Base-by-base conservation (phyloP, 805 yeast species). In the Yarrowia porcina region DNA sequence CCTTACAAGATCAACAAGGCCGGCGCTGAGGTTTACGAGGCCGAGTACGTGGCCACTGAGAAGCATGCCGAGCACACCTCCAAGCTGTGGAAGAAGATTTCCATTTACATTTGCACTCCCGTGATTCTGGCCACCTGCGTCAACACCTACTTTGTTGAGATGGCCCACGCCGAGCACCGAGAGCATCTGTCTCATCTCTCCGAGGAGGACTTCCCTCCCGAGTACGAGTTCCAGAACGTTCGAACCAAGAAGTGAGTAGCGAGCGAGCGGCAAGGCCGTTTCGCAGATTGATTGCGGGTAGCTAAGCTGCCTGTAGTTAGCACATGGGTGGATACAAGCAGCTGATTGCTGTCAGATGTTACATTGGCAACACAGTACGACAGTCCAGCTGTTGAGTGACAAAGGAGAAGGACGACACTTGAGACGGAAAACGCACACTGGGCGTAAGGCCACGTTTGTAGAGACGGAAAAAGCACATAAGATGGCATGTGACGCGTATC, bases 151-250 rank as follows among this genome's bases (percentile, higher is more conserved):
- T 83, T 83, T 70, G 81, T 87, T 73, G 99, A 93, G 81, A 77
- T 81, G 71, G 90, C 88, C 76, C 99, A 94, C 77, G 91, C 94
- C 69, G 82, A 86, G 72, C 99, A 94, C 83, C 79, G 84, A 71
- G 79, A 75, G 69, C 87, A 86, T 72, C 67, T 65, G 38, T 66
- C 68, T 39, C 80, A 80, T 70, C 79, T 90, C 64, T 76, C 90
- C 33, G 97, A 92, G 75, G 93, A 87, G 70, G 96, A 92, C 74
- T 89, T 96, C 91, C 97, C 97, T 73, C 79, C 76, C 66, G 94
- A 88, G 78, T 89, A 89, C 81, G 92, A 86, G 71, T 94, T 84
- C 85, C 92, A 88, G 82, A 94, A 94, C 83, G 76, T 91, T 71
- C 90, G 98, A 85, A 75, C 76, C 74, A 87, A 85, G 76, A 86